Conservation (phyloP, 2,329 filamentous ascomycete species). For the Orbilia ellipsospora region DNA sequence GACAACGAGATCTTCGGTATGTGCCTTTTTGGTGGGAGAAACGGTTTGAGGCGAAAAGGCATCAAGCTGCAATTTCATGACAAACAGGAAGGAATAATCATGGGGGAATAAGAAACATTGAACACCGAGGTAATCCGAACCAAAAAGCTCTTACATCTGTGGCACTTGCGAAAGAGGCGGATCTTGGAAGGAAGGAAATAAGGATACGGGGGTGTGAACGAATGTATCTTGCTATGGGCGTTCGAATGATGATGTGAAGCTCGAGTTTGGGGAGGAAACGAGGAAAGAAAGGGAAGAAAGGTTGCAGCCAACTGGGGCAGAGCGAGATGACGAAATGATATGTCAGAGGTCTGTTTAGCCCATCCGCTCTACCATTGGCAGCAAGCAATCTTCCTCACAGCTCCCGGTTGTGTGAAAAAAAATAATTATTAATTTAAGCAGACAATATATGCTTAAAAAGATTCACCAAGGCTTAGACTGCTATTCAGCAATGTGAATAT, state of each 20-base stretch:
- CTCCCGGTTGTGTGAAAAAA: not conserved
- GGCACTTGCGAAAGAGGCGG: not conserved
- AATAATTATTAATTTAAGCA: not conserved
- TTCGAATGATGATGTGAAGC: slow-evolving; percentile 3
- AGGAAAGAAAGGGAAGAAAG: slow-evolving; percentile 13
- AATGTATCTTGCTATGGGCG: not conserved
- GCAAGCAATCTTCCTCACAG: not conserved
- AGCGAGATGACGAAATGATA: slow-evolving; percentile 54
- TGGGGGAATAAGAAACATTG: not conserved
- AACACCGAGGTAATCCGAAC: not conserved
- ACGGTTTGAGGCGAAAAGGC: slow-evolving; percentile 28
- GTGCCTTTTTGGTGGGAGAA: not conserved
- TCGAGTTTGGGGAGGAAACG: slow-evolving; percentile 8
- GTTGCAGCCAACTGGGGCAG: slow-evolving; percentile 2
- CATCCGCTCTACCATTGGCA: no score
- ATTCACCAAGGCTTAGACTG: not conserved
- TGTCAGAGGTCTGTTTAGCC: slow-evolving; percentile 19
- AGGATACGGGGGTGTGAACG: not conserved
- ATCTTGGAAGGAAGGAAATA: not conserved
- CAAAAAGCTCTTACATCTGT: not conserved
- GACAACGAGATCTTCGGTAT: slow-evolving; percentile 33
- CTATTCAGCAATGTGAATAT: not conserved
- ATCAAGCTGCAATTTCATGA: not conserved
- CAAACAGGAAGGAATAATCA: not conserved
- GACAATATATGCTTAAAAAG: no score